These are phyloP conservation scores for Haplographium delicatum DNA, from an alignment of 495 filamentous ascomycete genomes.

Conservation along the genomic window DNA sequence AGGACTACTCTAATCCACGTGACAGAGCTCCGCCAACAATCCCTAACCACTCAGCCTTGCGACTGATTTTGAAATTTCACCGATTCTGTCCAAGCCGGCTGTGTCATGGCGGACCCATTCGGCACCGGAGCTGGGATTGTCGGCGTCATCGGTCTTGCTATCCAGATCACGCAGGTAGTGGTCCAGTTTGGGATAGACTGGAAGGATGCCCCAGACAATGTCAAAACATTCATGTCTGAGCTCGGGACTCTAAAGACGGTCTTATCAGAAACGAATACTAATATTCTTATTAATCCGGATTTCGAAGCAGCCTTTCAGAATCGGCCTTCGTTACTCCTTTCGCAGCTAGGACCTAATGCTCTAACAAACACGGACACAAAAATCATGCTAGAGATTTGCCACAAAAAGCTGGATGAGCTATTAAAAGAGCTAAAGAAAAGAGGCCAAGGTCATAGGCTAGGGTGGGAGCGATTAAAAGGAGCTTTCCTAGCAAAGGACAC, in stretches of 20 bases:
- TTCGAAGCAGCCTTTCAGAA: slow-evolving; percentile 20
- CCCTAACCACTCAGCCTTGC: slow-evolving; percentile 6
- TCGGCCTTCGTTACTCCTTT: slow-evolving; percentile 19
- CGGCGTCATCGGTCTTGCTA: slow-evolving; percentile 23
- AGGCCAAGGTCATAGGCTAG: slow-evolving; percentile 12
- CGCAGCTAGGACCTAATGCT: slow-evolving; percentile 15
- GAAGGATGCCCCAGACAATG: slow-evolving; percentile 26
- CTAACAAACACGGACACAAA: slow-evolving; percentile 9
- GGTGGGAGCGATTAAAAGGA: slow-evolving; percentile 21
- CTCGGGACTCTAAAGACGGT: slow-evolving; percentile 23
- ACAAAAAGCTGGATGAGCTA: slow-evolving; percentile 6
- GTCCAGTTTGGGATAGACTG: slow-evolving; percentile 23
- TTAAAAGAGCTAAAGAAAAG: slow-evolving; percentile 19
- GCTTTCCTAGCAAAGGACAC: slow-evolving; percentile 17
- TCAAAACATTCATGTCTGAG: slow-evolving; percentile 23
- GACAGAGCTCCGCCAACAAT: background rate
- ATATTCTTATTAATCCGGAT: slow-evolving; percentile 18
- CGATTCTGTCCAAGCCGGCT: slow-evolving; percentile 2
- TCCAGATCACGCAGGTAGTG: slow-evolving; percentile 21
- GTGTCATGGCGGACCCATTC: slow-evolving; percentile 19
- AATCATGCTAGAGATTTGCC: slow-evolving; percentile 10
- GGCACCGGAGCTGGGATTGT: slow-evolving; percentile 20
- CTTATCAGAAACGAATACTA: slow-evolving; percentile 23
- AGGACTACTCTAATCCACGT: background rate
- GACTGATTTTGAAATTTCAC: slow-evolving; percentile 10